Conservation (phyloP, 805 yeast species). For the Candida lessepsii region DNA sequence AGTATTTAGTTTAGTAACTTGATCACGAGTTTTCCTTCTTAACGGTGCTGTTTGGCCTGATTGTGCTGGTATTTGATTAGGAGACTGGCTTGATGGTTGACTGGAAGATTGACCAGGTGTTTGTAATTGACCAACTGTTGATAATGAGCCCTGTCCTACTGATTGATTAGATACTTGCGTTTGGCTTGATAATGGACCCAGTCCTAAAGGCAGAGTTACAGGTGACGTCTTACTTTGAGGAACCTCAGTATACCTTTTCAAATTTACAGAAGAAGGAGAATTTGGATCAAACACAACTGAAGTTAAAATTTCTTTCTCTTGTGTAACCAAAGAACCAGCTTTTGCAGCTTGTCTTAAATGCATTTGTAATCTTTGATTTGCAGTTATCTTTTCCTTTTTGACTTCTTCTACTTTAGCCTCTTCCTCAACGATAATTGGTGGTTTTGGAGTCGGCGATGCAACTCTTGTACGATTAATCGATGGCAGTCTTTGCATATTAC, state of each 20-base stretch:
- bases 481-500: constrained; percentile 10
- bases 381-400: constrained; percentile 26
- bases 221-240: no score
- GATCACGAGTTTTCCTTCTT: constrained; percentile 19
- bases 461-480: constrained; percentile 7
- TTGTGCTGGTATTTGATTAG: not conserved
- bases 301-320: constrained; percentile 34
- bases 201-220: no score
- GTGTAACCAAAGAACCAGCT: constrained; percentile 37
- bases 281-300: constrained; percentile 42
- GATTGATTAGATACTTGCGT: no score
- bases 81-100: not conserved
- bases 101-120: no score
- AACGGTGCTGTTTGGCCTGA: constrained; percentile 11
- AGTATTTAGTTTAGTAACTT: constrained; percentile 29
- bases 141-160: no score
- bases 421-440: constrained; percentile 12
- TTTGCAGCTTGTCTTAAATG: constrained; percentile 39
- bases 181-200: no score
- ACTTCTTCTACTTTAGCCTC: constrained; percentile 6
- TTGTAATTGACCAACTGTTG: no score
- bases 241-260: constrained; percentile 17
- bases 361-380: constrained; percentile 39
- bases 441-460: constrained; percentile 11
- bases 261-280: constrained; percentile 24